Conservation (phyloP, 805 yeast species). For the Ogataea henricii region DNA sequence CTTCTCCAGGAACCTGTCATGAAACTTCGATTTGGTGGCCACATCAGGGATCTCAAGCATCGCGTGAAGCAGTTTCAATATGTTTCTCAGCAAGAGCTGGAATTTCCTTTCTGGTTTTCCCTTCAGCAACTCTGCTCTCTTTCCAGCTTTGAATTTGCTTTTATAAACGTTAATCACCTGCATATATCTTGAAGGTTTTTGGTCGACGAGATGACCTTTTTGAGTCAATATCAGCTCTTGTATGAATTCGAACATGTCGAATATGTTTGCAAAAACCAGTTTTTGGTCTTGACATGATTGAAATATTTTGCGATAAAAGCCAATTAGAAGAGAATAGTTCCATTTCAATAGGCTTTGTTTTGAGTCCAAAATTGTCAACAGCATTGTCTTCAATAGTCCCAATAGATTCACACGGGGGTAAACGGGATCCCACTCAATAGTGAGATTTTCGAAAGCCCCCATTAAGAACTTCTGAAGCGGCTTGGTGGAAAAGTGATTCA, state of each 20-base stretch:
- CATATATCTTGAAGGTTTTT: slow-evolving; percentile 12
- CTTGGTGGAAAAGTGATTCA: slow-evolving; percentile 10
- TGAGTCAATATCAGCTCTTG: slow-evolving; percentile 17
- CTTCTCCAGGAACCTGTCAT: slow-evolving; percentile 3
- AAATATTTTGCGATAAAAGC: slow-evolving; percentile 6
- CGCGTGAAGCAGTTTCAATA: slow-evolving; percentile 10
- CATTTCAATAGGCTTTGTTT: slow-evolving; percentile 6
- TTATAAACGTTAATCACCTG: slow-evolving; percentile 13
- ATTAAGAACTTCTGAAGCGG: slow-evolving; percentile 11
- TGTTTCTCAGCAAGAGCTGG: slow-evolving; percentile 17
- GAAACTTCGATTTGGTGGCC: slow-evolving; percentile 6
- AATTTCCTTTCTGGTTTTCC: slow-evolving; percentile 10
- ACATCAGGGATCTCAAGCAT: slow-evolving; percentile 8
- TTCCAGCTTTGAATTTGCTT: slow-evolving; percentile 4
- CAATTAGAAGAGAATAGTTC: slow-evolving; percentile 12
- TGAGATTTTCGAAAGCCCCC: slow-evolving; percentile 2
- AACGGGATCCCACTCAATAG: slow-evolving; percentile 8
- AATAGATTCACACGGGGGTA: slow-evolving; percentile 10
- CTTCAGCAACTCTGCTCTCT: slow-evolving; percentile 6
- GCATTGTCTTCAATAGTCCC: slow-evolving; percentile 2
- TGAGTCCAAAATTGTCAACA: slow-evolving; percentile 8
- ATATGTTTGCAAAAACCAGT: slow-evolving; percentile 4
- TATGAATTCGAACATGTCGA: slow-evolving; percentile 14
- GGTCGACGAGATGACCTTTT: slow-evolving; percentile 1
- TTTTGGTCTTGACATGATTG: slow-evolving; percentile 11